Base-by-base conservation (phyloP, 257 asterid species). In the Nicotiana undulata region DNA sequence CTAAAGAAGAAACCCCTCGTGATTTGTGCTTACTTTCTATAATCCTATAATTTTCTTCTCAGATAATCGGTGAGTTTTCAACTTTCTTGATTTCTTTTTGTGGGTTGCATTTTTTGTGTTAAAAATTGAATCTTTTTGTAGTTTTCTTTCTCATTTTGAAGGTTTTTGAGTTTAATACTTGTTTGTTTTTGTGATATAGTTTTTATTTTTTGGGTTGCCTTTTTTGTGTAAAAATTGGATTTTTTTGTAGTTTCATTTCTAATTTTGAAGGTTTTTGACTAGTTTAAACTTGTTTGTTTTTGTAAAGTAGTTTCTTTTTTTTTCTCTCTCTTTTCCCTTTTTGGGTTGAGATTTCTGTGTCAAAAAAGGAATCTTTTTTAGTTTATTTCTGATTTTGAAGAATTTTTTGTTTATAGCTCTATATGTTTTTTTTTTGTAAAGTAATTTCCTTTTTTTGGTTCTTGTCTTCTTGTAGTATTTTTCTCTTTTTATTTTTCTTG, bases 21-120 rank as follows among this genome's bases (percentile, higher is more conserved):
- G 87, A 84, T 80, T 86, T 34, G 83, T 80, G 87, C 80, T 83
- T 82, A 85, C 80, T 91, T 85, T 86, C 90, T 63, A 28, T 74
- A 44, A 22, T 20, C 18, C 60, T 22, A 4, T 10, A 63, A 49
- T 15, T 53, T 64, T 79, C 49, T 79, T 15, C 76, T 64, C 76
- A 28, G 63, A 86, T 22, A 74, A 72, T 81, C 63, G 59, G 92
- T 85, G 83, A 84, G 88, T 82, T 46, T 6, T 26, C 77, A 61
- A 17, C 44, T 85, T 9, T 5, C 26, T 72, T 63, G 17, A 18
- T 26, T 26, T 79, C 18, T 9, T 5, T 29, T 28, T 77, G 76
- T 80, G 83, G 44, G 67, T 22, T 22, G 64, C 64, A n/a, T 61
- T 9, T 70, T 34, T 67, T 66, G 1, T 29, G 40, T 24, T 49